Conservation (phyloP, 495 filamentous ascomycete genomes). For the Aspergillus sclerotioniger region DNA sequence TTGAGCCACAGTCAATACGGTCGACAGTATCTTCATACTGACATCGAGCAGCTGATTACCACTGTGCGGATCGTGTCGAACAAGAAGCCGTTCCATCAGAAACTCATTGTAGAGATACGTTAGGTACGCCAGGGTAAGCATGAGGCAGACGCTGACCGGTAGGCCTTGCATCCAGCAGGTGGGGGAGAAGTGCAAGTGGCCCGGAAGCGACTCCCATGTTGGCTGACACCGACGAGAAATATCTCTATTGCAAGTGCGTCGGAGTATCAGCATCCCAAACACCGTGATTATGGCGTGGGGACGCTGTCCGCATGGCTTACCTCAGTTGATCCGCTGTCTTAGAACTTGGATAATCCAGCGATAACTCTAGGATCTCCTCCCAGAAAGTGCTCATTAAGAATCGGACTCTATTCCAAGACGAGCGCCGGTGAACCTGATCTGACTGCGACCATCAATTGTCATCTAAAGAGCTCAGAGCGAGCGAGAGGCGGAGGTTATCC, state of each 20-base stretch:
- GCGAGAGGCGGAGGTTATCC: constrained; percentile 32
- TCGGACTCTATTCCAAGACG: constrained; percentile 46
- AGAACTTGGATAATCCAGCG: constrained; percentile 34
- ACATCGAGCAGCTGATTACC: constrained; percentile 36
- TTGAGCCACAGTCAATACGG: constrained; percentile 36
- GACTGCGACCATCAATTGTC: constrained; percentile 48
- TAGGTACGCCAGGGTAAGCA: constrained; percentile 34
- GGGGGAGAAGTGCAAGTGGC: constrained; percentile 34
- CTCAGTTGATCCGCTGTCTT: constrained; percentile 27
- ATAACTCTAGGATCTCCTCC: constrained; percentile 59
- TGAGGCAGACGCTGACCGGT: constrained; percentile 27
- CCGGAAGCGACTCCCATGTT: constrained; percentile 35
- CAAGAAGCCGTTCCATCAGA: constrained; percentile 44
- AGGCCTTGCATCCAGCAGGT: constrained; percentile 23
- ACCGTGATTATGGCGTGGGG: no score
- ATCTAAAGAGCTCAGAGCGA: constrained; percentile 36
- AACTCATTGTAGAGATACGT: constrained; percentile 45
- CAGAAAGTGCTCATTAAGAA: constrained; percentile 46
- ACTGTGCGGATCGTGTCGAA: constrained; percentile 34
- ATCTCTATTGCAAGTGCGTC: constrained; percentile 21
- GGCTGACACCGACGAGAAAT: constrained; percentile 37
- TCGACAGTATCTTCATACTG: constrained; percentile 35
- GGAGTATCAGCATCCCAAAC: not conserved
- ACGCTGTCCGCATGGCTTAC: constrained; percentile 16
- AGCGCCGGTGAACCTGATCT: constrained; percentile 20